Percentiles rank a stretch among this genome's conserved stretches.
Conservation (phyloP, 345 rosid genomes). For the Boechera divaricarpa region DNA sequence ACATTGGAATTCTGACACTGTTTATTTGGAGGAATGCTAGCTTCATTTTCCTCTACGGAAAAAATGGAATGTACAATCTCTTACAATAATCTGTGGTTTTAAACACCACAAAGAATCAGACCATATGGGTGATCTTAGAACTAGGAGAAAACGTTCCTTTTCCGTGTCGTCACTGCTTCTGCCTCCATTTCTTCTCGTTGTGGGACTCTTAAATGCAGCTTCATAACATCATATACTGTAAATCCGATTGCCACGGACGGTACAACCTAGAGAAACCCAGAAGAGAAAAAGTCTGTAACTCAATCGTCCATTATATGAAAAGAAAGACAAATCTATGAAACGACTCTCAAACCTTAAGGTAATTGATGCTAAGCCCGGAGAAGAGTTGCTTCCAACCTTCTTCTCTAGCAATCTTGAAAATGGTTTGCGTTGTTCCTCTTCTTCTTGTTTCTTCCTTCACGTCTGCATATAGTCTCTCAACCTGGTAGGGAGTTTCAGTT, state of each 20-base stretch:
- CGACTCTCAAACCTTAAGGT: conserved; percentile 64
- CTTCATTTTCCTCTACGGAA: conserved; percentile 37
- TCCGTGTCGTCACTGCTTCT: conserved; percentile 54
- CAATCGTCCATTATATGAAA: background rate
- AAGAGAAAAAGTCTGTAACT: background rate
- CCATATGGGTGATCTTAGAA: conserved; percentile 7
- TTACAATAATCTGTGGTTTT: conserved; percentile 26
- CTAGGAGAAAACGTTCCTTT: conserved; percentile 58
- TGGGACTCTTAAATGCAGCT: conserved; percentile 78
- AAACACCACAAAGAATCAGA: conserved; percentile 38
- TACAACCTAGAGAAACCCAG: conserved; percentile 60
- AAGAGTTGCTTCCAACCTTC: conserved; percentile 99
- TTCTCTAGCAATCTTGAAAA: conserved; percentile 59
- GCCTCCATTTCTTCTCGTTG: conserved; percentile 68
- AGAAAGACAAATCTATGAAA: conserved; percentile 22
- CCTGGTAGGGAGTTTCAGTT: conserved; percentile 51
- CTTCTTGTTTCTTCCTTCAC: conserved; percentile 60
- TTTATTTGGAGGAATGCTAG: conserved; percentile 22
- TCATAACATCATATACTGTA: conserved; percentile 89
- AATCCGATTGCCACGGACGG: conserved; percentile 96
- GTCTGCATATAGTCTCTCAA: conserved; percentile 62
- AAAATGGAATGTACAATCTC: conserved; percentile 51
- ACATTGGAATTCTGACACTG: conserved; percentile 23
- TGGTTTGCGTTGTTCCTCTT: conserved; percentile 66
- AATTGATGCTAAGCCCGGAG: conserved; percentile 93